phyloP scores from a whole-genome alignment of 805 yeast species.

The Candida rishiriensis region DNA sequence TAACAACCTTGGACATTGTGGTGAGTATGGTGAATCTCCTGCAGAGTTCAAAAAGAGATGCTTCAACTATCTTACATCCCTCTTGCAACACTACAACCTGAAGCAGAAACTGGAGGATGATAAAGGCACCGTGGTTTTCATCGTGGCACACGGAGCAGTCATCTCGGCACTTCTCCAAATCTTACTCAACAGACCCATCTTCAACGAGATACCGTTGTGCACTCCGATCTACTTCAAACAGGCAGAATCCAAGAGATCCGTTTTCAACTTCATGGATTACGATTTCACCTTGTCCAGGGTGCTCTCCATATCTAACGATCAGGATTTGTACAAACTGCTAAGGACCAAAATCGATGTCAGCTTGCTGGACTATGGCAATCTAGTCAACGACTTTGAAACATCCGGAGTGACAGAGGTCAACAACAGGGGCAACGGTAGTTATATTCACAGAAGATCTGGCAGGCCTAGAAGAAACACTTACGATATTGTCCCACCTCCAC shows the following conservation, averaged over 20 bases:
- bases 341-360: constrained; percentile 24
- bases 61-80: constrained; percentile 29
- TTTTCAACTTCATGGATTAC: constrained; percentile 29
- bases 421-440: background rate
- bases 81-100: constrained; percentile 29
- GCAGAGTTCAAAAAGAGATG: constrained; percentile 33
- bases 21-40: constrained; percentile 39
- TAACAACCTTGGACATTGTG: constrained; percentile 37
- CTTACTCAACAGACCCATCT: constrained; percentile 33
- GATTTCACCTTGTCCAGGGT: constrained; percentile 29
- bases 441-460: constrained; percentile 2
- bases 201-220: constrained; percentile 37
- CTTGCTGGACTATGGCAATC: constrained; percentile 22
- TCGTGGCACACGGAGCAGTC: constrained; percentile 42
- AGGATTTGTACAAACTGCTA: constrained; percentile 22
- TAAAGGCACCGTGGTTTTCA: constrained; percentile 28
- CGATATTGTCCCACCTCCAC: constrained; percentile 13
- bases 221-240: constrained; percentile 32
- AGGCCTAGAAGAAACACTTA: constrained; percentile 28
- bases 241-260: constrained; percentile 17
- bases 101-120: constrained; percentile 24
- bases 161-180: constrained; percentile 36
- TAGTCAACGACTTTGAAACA: constrained; percentile 19
- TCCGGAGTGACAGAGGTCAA: background rate
- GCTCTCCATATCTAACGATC: constrained; percentile 22